A percentile compares a stretch with the other conserved stretches of the same genome.
Conservation (phyloP, 2,329 filamentous ascomycete genomes). For the Anthostomella pinea region DNA sequence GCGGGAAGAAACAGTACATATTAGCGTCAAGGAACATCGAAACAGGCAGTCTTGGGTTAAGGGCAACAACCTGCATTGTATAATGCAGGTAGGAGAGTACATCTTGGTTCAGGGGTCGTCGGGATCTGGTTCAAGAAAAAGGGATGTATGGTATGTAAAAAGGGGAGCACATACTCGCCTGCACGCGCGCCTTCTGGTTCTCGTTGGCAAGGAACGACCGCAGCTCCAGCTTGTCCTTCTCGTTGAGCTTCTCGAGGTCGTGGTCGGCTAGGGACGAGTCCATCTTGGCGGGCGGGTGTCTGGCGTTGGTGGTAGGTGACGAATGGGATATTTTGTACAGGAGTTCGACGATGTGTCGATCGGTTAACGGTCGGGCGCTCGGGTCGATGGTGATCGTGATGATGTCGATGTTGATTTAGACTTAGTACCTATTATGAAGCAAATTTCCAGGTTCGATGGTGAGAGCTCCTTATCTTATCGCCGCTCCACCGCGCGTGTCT, state of each 20-base stretch:
- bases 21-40: conserved; percentile 4
- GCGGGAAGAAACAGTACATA: neutral
- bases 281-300: conserved; percentile 9
- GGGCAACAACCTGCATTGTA: too few relatives aligned
- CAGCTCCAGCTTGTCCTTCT: conserved; percentile 82
- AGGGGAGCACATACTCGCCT: conserved; percentile 49
- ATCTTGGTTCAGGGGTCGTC: too few relatives aligned
- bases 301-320: neutral
- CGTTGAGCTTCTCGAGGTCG: conserved; percentile 73
- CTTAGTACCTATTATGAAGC: too few relatives aligned
- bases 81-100: too few relatives aligned
- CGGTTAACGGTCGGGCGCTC: too few relatives aligned
- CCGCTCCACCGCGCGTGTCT: neutral
- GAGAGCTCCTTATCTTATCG: conserved; percentile 20
- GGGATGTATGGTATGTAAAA: too few relatives aligned
- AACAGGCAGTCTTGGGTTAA: conserved; percentile 45
- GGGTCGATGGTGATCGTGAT: too few relatives aligned
- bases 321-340: too few relatives aligned
- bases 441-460: conserved; percentile 10
- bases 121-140: too few relatives aligned
- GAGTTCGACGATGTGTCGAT: too few relatives aligned
- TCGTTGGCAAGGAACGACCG: conserved; percentile 83
- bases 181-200: conserved; percentile 73
- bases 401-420: too few relatives aligned
- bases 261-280: conserved; percentile 43